Evolutionary conservation across 257 asterid species (phyloP).

Genomic region (Nicotiana undulata): DNA sequence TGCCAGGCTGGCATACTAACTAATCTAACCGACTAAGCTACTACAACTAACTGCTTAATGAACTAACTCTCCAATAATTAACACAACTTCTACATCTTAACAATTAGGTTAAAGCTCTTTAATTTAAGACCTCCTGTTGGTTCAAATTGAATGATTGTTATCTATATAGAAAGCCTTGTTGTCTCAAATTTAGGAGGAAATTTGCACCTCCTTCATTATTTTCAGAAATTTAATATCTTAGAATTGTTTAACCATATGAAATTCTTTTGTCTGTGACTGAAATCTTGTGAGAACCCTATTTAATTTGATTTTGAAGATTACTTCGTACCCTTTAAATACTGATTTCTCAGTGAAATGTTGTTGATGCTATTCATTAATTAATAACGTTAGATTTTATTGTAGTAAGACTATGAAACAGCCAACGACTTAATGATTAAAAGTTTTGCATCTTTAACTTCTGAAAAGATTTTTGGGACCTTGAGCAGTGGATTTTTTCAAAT

Average conservation of each 20-base stretch:
- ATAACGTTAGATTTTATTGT: constrained; percentile 3
- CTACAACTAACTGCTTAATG: too few relatives aligned
- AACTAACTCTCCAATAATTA: too few relatives aligned
- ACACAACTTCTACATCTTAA: too few relatives aligned
- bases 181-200: constrained; percentile 1
- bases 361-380: background rate
- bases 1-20: too few relatives aligned
- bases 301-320: background rate
- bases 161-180: background rate
- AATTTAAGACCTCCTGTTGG: background rate
- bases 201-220: background rate
- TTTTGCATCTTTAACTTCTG: background rate
- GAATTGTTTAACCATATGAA: background rate
- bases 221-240: background rate
- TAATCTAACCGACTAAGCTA: too few relatives aligned
- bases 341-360: background rate
- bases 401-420: constrained; percentile 3
- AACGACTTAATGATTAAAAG: background rate
- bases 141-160: background rate
- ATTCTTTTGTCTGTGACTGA: background rate
- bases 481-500: background rate
- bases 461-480: background rate
- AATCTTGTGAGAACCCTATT: background rate
- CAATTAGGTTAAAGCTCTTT: background rate
- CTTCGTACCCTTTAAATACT: background rate